These are phyloP conservation scores for Coemansia sp. DNA, from an alignment of 192 early-diverging fungal species.

Conservation along the genomic window DNA sequence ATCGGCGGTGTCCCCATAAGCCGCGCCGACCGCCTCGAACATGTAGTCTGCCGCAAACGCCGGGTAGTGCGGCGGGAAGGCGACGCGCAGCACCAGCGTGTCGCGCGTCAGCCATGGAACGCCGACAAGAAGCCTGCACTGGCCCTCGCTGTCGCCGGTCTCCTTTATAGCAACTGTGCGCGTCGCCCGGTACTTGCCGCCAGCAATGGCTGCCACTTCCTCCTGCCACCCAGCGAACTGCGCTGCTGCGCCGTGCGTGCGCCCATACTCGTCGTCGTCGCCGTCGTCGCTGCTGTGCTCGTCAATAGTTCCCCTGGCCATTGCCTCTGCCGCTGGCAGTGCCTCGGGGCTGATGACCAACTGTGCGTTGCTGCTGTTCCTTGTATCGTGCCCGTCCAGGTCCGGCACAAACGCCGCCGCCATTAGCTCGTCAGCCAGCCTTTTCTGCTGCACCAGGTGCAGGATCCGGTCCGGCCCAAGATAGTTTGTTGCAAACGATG, in stretches of 20 bases:
- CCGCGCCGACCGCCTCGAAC: conserved; percentile 12
- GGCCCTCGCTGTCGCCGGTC: conserved; percentile 5
- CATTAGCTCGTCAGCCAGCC: conserved; percentile 28
- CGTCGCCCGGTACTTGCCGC: conserved; percentile 17
- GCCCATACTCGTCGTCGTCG: conserved; percentile 21
- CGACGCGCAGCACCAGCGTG: conserved; percentile 14
- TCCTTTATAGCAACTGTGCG: conserved; percentile 13
- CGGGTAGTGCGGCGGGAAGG: conserved; percentile 35
- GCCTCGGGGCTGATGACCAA: conserved; percentile 16
- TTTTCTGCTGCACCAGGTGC: conserved; percentile 25
- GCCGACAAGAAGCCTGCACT: conserved; percentile 20
- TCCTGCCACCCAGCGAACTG: conserved; percentile 9
- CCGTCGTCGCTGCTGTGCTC: conserved; percentile 51
- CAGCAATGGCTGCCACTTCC: conserved; percentile 13
- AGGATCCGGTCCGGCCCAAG: conserved; percentile 40
- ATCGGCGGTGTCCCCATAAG: neutral
- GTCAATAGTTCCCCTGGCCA: conserved; percentile 1
- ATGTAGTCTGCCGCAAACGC: conserved; percentile 7
- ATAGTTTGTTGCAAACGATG: conserved; percentile 48
- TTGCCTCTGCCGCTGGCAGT: neutral
- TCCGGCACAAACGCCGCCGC: conserved; percentile 10
- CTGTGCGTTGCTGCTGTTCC: conserved; percentile 20
- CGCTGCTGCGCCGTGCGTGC: neutral
- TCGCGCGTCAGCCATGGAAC: conserved; percentile 42
- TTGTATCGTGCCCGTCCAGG: neutral